Evolutionary conservation across 2,329 filamentous ascomycete genomes (phyloP).

Genomic region (Curvularia sp.): DNA sequence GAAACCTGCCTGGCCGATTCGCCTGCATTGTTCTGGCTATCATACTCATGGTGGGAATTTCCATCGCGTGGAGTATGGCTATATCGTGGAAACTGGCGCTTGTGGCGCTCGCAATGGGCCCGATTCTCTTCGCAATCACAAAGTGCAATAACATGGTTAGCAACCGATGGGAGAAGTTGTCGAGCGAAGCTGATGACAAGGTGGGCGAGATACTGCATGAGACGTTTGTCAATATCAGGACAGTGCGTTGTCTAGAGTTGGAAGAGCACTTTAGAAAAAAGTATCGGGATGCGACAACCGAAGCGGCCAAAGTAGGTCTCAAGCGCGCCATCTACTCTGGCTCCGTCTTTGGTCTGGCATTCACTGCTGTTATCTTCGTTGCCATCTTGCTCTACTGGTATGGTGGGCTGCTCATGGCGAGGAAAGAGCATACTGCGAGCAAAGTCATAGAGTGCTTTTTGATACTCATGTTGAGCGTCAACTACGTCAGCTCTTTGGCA

Average conservation of each 20-base stretch:
- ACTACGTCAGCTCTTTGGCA: constrained; percentile 73
- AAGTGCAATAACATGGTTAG: constrained; percentile 70
- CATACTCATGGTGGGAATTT: constrained; percentile 70
- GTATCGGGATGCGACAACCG: constrained; percentile 61
- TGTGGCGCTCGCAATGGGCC: constrained; percentile 73
- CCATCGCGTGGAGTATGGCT: constrained; percentile 75
- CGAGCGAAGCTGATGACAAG: constrained; percentile 68
- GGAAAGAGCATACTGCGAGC: constrained; percentile 59
- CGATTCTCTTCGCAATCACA: constrained; percentile 71
- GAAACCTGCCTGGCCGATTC: constrained; percentile 81
- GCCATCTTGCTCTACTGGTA: constrained; percentile 86
- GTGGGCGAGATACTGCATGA: constrained; percentile 73
- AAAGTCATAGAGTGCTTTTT: constrained; percentile 78
- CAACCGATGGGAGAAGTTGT: constrained; percentile 73
- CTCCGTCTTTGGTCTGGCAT: constrained; percentile 77
- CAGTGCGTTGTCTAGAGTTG: constrained; percentile 76
- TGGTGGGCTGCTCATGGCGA: constrained; percentile 69
- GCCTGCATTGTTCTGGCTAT: constrained; percentile 73
- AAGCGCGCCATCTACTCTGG: constrained; percentile 72
- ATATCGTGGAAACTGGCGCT: constrained; percentile 83
- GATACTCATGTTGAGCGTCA: constrained; percentile 82
- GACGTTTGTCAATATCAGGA: constrained; percentile 78
- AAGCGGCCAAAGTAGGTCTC: constrained; percentile 67
- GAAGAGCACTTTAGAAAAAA: constrained; percentile 74
- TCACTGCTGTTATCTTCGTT: constrained; percentile 74